These are phyloP conservation scores for Tylopilus sp. DNA, from an alignment of 768 basidiomycete genomes.

Conservation along the genomic window DNA sequence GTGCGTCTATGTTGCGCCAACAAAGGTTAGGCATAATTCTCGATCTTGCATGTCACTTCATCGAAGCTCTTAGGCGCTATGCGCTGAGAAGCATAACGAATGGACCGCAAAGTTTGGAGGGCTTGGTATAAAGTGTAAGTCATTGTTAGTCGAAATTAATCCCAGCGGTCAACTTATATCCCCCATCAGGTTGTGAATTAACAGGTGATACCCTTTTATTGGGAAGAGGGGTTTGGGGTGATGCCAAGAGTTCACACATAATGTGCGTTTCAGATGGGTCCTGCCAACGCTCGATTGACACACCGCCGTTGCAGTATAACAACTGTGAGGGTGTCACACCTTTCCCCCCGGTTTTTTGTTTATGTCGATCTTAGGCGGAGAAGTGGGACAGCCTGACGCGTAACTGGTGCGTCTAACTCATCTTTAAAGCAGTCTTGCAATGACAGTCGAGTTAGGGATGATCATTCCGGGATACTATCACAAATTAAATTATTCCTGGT, in stretches of 20 bases:
- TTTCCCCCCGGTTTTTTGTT: background rate
- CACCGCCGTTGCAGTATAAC: conserved; percentile 51
- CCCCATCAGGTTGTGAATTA: conserved; percentile 68
- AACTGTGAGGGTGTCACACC: conserved; percentile 48
- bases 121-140: conserved; percentile 72
- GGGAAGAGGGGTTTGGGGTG: conserved; percentile 65
- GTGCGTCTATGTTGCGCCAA: conserved; percentile 91
- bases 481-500: conserved; percentile 80
- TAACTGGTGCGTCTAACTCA: conserved; percentile 64
- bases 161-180: background rate
- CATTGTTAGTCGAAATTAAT: background rate
- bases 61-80: conserved; percentile 61
- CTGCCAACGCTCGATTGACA: conserved; percentile 1
- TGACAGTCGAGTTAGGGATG: conserved; percentile 41
- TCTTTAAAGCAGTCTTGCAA: background rate
- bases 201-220: conserved; percentile 85
- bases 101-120: conserved; percentile 80
- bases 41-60: background rate
- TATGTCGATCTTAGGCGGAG: conserved; percentile 61
- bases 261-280: conserved; percentile 51
- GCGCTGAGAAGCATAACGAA: conserved; percentile 77
- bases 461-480: conserved; percentile 63
- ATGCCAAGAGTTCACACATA: conserved; percentile 71
- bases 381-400: conserved; percentile 96
- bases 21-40: conserved; percentile 53